phyloP scores from a whole-genome alignment of 192 early-diverging fungal species.

The Coemansia nantahalensis region DNA sequence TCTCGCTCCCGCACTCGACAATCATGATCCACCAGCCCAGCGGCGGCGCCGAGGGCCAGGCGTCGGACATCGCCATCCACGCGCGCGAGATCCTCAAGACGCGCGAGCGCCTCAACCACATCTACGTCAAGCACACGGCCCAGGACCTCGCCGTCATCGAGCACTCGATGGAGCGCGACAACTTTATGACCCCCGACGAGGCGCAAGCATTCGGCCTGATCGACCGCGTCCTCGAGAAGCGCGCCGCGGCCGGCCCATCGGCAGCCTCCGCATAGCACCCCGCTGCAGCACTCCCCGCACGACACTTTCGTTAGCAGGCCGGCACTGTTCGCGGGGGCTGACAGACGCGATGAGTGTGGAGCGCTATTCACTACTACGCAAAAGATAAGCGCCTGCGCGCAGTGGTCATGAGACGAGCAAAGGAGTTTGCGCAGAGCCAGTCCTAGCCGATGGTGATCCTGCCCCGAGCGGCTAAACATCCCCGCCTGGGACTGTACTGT shows the following conservation, averaged over 20 bases:
- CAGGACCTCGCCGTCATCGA: conserved; percentile 82
- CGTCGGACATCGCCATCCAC: conserved; percentile 96
- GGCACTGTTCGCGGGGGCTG: too few relatives aligned
- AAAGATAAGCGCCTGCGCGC: too few relatives aligned
- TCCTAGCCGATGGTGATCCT: too few relatives aligned
- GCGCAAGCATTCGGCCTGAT: conserved; percentile 90
- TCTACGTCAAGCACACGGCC: conserved; percentile 86
- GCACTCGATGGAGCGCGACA: conserved; percentile 88
- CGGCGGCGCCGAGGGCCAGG: conserved; percentile 92
- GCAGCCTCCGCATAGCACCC: too few relatives aligned
- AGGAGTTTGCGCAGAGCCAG: too few relatives aligned
- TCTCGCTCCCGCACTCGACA: conserved; percentile 82
- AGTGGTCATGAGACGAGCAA: too few relatives aligned
- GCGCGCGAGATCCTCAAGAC: conserved; percentile 91
- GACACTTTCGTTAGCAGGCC: too few relatives aligned
- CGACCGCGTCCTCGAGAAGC: conserved; percentile 81
- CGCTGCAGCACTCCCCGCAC: too few relatives aligned
- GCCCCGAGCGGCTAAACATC: too few relatives aligned
- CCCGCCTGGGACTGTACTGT: too few relatives aligned
- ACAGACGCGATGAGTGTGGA: too few relatives aligned
- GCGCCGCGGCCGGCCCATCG: conserved; percentile 7
- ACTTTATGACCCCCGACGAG: conserved; percentile 90
- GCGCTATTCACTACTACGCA: too few relatives aligned
- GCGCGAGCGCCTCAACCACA: conserved; percentile 74
- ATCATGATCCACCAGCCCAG: conserved; percentile 99